Percentiles rank a stretch among this genome's conserved stretches.
Evolutionary conservation across 208 protist species (phyloP).

Genomic region (Blechomonas ayalai): DNA sequence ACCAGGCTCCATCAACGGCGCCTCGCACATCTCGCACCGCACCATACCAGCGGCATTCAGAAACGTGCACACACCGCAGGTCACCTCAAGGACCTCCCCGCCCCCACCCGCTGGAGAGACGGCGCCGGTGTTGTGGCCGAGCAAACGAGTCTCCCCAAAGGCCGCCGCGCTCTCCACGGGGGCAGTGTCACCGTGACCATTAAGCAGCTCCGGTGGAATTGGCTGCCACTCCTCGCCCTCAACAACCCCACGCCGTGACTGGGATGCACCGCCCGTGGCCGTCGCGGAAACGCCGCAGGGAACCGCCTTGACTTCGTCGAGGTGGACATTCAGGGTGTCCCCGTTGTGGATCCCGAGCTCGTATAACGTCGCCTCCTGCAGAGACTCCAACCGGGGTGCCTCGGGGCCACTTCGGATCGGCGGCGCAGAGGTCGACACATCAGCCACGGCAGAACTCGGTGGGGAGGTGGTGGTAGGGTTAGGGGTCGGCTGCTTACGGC

Average conservation of each 20-base stretch:
- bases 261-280: too few relatives aligned
- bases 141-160: too few relatives aligned
- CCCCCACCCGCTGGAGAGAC: not conserved
- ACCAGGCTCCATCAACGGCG: slow-evolving; percentile 44
- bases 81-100: slow-evolving; percentile 16
- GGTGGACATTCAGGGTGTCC: slow-evolving; percentile 52
- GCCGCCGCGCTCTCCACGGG: not conserved
- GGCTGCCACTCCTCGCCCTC: slow-evolving; percentile 51
- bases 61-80: slow-evolving; percentile 72
- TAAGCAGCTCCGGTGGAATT: slow-evolving; percentile 46
- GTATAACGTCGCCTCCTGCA: slow-evolving; percentile 47
- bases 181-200: too few relatives aligned
- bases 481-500: not conserved
- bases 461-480: not conserved
- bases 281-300: slow-evolving; percentile 12
- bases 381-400: too few relatives aligned
- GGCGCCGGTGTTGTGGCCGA: too few relatives aligned
- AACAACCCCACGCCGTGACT: too few relatives aligned
- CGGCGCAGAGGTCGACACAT: not conserved
- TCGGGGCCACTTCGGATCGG: not conserved
- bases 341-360: slow-evolving; percentile 64
- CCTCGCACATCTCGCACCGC: slow-evolving; percentile 80
- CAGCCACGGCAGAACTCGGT: not conserved
- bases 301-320: slow-evolving; percentile 29
- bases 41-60: slow-evolving; percentile 53